These are phyloP conservation scores for Neoboletus subvelutipes DNA, from an alignment of 768 basidiomycete species.

Conservation along the genomic window DNA sequence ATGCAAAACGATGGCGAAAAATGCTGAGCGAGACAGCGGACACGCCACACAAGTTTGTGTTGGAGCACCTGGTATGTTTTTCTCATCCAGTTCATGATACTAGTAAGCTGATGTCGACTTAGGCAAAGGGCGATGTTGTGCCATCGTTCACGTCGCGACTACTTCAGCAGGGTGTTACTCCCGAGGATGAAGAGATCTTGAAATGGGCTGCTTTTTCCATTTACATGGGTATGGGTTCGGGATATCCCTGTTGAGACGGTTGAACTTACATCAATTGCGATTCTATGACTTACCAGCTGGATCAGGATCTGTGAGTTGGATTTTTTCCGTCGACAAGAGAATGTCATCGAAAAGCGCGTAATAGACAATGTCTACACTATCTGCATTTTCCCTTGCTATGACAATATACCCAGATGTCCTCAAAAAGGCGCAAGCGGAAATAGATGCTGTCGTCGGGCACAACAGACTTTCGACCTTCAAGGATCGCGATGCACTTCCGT, in stretches of 20 bases:
- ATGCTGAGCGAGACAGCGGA: conserved; percentile 1
- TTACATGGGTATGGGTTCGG: conserved; percentile 13
- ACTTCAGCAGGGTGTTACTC: conserved; percentile 7
- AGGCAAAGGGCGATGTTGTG: conserved; percentile 9
- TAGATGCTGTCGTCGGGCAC: conserved; percentile 10
- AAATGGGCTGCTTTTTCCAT: conserved; percentile 18
- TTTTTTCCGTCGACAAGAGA: conserved; percentile 23
- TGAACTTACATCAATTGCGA: background rate
- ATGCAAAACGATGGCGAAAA: conserved; percentile 5
- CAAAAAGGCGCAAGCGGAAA: conserved; percentile 12
- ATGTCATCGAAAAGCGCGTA: conserved; percentile 2
- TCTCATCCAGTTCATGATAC: background rate
- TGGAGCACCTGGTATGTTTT: conserved; percentile 15
- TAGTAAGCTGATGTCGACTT: background rate
- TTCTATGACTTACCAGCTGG: conserved; percentile 23
- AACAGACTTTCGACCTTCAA: conserved; percentile 12
- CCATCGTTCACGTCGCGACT: conserved; percentile 15
- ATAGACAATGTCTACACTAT: conserved; percentile 12
- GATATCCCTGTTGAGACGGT: background rate
- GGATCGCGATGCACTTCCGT: conserved; percentile 16
- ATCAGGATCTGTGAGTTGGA: conserved; percentile 15
- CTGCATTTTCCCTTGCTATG: conserved; percentile 23
- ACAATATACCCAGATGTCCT: conserved; percentile 6
- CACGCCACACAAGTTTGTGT: conserved; percentile 6
- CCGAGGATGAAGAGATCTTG: conserved; percentile 11